Conservation (phyloP, 208 protist genomes). For the Cochliopodium minus region DNA sequence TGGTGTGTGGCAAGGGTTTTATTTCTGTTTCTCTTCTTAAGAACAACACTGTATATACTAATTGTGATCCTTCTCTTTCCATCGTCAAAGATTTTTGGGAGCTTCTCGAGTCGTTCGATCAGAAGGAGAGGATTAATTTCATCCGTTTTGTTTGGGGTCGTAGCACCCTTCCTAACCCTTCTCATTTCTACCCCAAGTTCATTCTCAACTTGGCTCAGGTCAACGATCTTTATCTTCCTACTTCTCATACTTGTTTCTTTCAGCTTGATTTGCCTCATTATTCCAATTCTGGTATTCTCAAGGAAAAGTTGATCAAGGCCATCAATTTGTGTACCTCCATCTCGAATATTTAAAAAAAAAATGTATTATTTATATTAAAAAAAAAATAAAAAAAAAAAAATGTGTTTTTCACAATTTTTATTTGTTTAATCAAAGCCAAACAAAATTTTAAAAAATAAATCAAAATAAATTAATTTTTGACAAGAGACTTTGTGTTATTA, state of each 20-base stretch:
- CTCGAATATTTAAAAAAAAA: no score
- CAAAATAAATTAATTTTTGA: no score
- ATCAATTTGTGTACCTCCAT: no score
- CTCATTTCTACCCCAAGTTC: no score
- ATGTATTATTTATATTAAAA: no score
- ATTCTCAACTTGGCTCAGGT: no score
- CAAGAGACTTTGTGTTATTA: no score
- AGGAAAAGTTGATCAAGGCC: slow-evolving; percentile 59
- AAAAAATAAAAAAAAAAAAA: no score
- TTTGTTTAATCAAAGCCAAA: no score
- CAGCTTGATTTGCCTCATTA: slow-evolving; percentile 66
- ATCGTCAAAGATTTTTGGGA: slow-evolving; percentile 66
- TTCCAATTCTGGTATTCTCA: slow-evolving; percentile 55
- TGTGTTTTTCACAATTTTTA: no score
- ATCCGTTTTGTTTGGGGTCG: slow-evolving; percentile 70
- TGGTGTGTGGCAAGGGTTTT: slow-evolving; percentile 64
- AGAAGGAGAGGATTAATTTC: slow-evolving; percentile 54
- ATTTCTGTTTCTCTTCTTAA: slow-evolving; percentile 58
- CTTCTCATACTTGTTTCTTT: slow-evolving; percentile 80
- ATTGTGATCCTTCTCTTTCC: slow-evolving; percentile 46
- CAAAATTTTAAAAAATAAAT: no score
- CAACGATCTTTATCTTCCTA: no score
- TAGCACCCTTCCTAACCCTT: slow-evolving; percentile 54
- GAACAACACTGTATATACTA: slow-evolving; percentile 53
- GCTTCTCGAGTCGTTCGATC: slow-evolving; percentile 48